phyloP scores from a whole-genome alignment of 805 yeast species.

The Zygosaccharomyces lentus region DNA sequence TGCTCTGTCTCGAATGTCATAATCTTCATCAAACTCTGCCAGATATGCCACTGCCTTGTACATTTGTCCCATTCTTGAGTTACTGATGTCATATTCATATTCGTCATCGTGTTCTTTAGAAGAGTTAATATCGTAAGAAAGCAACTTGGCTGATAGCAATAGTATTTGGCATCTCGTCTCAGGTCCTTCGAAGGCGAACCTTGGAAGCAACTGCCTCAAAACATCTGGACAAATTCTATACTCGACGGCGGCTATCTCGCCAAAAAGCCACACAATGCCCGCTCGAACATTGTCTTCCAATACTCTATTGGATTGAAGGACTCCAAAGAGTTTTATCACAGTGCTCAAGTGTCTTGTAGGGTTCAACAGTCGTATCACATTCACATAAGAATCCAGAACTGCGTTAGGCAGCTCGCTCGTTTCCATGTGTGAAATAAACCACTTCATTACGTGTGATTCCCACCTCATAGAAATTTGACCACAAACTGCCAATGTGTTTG shows the following conservation, averaged over 20 bases:
- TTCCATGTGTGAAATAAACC: slow-evolving; percentile 55
- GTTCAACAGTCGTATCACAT: slow-evolving; percentile 64
- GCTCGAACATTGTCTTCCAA: slow-evolving; percentile 58
- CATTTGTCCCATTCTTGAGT: slow-evolving; percentile 43
- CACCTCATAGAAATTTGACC: slow-evolving; percentile 48
- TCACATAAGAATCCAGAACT: slow-evolving; percentile 59
- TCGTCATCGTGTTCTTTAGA: slow-evolving; percentile 27
- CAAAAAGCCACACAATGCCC: slow-evolving; percentile 84
- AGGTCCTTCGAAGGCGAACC: slow-evolving; percentile 51
- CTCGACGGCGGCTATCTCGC: slow-evolving; percentile 59
- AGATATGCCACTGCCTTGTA: slow-evolving; percentile 59
- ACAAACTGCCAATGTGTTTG: slow-evolving; percentile 59
- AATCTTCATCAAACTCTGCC: slow-evolving; percentile 66
- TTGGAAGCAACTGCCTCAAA: slow-evolving; percentile 51
- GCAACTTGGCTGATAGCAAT: slow-evolving; percentile 67
- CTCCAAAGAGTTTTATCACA: slow-evolving; percentile 46
- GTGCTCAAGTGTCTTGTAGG: slow-evolving; percentile 51
- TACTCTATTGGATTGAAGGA: slow-evolving; percentile 26
- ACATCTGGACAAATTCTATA: slow-evolving; percentile 69
- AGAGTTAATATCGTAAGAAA: slow-evolving; percentile 50
- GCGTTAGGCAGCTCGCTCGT: slow-evolving; percentile 18
- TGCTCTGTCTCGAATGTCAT: slow-evolving; percentile 82
- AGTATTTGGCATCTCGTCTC: slow-evolving; percentile 67
- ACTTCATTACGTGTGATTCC: slow-evolving; percentile 51
- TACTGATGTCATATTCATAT: slow-evolving; percentile 32